Percentiles rank a stretch among this genome's conserved stretches.
phyloP scores from a whole-genome alignment of 2,329 filamentous ascomycete genomes.

The Cordyceps militaris region DNA sequence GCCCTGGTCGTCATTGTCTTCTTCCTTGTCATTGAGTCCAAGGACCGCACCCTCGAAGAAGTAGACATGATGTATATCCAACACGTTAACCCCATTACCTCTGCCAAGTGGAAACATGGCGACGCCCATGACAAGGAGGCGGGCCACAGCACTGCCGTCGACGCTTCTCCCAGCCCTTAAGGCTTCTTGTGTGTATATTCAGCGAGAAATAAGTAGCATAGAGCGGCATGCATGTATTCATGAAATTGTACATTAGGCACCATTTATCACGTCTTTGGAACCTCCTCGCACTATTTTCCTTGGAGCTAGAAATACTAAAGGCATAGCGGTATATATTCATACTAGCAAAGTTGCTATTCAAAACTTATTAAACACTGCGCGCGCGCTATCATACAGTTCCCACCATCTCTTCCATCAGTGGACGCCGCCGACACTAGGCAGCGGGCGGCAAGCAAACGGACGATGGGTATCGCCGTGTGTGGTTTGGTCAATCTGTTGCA shows the following conservation, averaged over 20 bases:
- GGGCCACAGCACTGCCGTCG: background rate
- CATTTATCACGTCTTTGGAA: too few relatives aligned
- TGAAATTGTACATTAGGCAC: background rate
- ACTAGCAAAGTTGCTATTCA: background rate
- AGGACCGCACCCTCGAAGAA: slow-evolving; percentile 66
- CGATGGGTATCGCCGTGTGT: background rate
- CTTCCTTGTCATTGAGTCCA: slow-evolving; percentile 69
- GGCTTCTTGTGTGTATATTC: too few relatives aligned
- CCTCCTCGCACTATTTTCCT: too few relatives aligned
- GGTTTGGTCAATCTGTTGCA: slow-evolving; percentile 4
- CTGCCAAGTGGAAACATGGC: slow-evolving; percentile 29
- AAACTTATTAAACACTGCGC: slow-evolving; percentile 5
- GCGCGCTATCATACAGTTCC: background rate
- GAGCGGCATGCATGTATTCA: background rate
- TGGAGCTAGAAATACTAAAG: background rate
- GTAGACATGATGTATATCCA: slow-evolving; percentile 68
- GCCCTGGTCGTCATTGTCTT: slow-evolving; percentile 59
- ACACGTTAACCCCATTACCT: slow-evolving; percentile 42
- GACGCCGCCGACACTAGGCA: background rate
- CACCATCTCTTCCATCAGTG: background rate
- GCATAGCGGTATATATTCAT: background rate
- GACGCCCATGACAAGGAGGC: background rate
- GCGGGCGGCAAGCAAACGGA: slow-evolving; percentile 9
- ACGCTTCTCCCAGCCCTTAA: too few relatives aligned
- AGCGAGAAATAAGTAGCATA: background rate